These are phyloP conservation scores for Lepiota venenata DNA, from an alignment of 768 basidiomycete genomes.

Conservation along the genomic window DNA sequence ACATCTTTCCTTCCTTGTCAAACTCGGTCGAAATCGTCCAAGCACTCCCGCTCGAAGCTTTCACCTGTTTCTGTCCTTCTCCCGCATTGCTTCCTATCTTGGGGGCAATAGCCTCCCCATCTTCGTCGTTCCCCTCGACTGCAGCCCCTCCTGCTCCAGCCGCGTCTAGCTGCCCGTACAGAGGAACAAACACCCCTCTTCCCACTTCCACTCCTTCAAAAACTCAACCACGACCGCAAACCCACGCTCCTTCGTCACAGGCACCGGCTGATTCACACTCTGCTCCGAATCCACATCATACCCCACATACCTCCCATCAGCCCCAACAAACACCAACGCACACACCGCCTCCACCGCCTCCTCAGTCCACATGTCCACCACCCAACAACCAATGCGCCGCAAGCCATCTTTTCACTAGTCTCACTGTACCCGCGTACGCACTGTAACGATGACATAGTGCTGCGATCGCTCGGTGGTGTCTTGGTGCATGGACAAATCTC, in stretches of 20 bases:
- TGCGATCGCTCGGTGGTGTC: slow-evolving; percentile 82
- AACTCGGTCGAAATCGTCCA: slow-evolving; percentile 81
- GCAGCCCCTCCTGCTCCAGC: not conserved
- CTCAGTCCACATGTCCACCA: slow-evolving; percentile 60
- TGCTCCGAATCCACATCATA: slow-evolving; percentile 26
- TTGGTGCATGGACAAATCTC: slow-evolving; percentile 77
- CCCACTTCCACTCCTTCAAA: slow-evolving; percentile 84
- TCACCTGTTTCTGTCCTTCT: slow-evolving; percentile 16
- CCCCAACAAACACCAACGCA: slow-evolving; percentile 69
- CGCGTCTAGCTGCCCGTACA: slow-evolving; percentile 42
- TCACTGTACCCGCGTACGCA: slow-evolving; percentile 80
- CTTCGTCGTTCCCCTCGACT: slow-evolving; percentile 21
- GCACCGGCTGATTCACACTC: slow-evolving; percentile 35
- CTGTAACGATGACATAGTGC: slow-evolving; percentile 75
- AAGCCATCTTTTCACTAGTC: slow-evolving; percentile 92
- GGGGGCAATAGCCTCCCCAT: not conserved
- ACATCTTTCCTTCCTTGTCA: slow-evolving; percentile 70
- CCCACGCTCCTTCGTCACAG: slow-evolving; percentile 75
- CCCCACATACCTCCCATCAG: slow-evolving; percentile 25
- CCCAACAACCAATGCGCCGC: slow-evolving; percentile 89
- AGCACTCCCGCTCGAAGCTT: slow-evolving; percentile 34
- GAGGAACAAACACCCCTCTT: slow-evolving; percentile 66
- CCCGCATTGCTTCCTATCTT: slow-evolving; percentile 14
- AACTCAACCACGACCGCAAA: slow-evolving; percentile 73
- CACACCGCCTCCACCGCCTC: slow-evolving; percentile 87